These are phyloP conservation scores for Peribolospora baueri DNA, from an alignment of 768 basidiomycete genomes.

Conservation along the genomic window DNA sequence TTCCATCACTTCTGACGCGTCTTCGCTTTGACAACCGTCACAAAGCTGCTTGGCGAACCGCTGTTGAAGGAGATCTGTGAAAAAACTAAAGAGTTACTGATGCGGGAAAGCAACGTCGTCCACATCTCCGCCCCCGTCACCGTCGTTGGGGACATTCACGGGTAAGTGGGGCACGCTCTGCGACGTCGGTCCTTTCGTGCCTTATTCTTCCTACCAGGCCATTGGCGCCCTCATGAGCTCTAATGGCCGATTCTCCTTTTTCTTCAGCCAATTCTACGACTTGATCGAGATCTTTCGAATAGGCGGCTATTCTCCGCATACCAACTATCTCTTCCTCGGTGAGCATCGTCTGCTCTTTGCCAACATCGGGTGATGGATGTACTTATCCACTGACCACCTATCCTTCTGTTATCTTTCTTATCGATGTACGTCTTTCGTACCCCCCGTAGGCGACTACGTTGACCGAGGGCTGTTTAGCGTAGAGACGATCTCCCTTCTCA, in stretches of 20 bases:
- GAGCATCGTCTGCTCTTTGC: conserved; percentile 17
- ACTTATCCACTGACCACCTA: neutral
- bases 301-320: conserved; percentile 86
- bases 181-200: neutral
- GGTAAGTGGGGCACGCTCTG: conserved; percentile 33
- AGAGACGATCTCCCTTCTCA: conserved; percentile 89
- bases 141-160: conserved; percentile 96
- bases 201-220: neutral
- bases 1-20: too few relatives aligned
- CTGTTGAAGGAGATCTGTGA: conserved; percentile 95
- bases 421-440: neutral
- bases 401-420: neutral
- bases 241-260: neutral
- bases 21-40: conserved; percentile 24
- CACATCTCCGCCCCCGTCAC: conserved; percentile 92
- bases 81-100: conserved; percentile 91
- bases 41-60: conserved; percentile 76
- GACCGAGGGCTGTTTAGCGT: conserved; percentile 94
- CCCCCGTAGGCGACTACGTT: conserved; percentile 68
- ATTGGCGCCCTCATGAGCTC: neutral
- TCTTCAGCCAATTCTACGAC: conserved; percentile 86
- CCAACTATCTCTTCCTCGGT: conserved; percentile 97
- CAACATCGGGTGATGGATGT: neutral
- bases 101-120: conserved; percentile 96
- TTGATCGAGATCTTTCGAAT: conserved; percentile 97